phyloP scores from a whole-genome alignment of 2,329 filamentous ascomycete genomes.

The Fusarium brevicatenulatum region DNA sequence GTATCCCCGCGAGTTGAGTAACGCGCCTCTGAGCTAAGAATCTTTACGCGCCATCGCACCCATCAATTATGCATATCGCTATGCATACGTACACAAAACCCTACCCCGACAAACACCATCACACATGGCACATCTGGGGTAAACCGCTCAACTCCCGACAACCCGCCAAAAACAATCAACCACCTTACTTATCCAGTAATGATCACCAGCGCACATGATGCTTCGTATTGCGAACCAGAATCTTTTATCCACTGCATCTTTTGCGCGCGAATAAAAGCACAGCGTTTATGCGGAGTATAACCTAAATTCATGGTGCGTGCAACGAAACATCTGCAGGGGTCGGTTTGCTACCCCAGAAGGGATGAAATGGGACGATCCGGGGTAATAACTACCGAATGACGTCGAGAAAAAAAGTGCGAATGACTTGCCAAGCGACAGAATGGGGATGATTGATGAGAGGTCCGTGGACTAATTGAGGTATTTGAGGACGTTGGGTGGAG shows the following conservation, averaged over 20 bases:
- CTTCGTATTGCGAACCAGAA: neutral
- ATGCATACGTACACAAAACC: neutral
- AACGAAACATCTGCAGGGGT: conserved; percentile 11
- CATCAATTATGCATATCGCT: neutral
- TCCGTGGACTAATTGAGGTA: neutral
- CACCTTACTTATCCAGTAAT: neutral
- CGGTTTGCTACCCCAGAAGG: conserved; percentile 8
- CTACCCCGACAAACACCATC: neutral
- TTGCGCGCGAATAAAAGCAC: conserved; percentile 23
- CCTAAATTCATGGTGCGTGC: neutral
- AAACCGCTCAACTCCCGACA: neutral
- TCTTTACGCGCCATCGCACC: rapidly evolving
- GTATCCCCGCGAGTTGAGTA: neutral
- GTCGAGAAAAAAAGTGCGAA: neutral
- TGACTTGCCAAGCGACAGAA: conserved; percentile 2
- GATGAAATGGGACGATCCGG: conserved; percentile 16
- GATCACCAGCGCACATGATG: conserved; percentile 21
- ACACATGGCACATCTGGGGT: neutral
- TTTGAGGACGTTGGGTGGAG: neutral
- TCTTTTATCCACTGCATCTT: neutral
- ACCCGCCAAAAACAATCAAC: neutral
- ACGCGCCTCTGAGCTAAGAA: rapidly evolving
- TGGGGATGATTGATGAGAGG: neutral
- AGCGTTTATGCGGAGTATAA: conserved; percentile 4
- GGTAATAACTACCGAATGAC: conserved; percentile 27